Percentiles rank a stretch among this genome's conserved stretches.
Conservation (phyloP, 2,329 filamentous ascomycete species). For the Colletotrichum tanaceti region DNA sequence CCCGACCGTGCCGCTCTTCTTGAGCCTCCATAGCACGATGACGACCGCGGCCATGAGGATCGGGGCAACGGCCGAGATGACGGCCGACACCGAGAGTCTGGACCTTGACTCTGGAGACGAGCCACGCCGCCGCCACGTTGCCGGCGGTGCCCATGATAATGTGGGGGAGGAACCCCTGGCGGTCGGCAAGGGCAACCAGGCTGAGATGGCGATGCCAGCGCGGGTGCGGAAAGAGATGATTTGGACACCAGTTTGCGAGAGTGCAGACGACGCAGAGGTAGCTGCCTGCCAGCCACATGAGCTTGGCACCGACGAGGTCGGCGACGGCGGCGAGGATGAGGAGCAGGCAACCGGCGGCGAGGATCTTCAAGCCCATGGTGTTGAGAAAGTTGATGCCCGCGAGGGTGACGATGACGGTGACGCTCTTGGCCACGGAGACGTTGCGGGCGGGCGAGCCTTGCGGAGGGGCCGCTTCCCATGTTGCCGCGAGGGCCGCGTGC, state of each 20-base stretch:
- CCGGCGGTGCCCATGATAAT: constrained; percentile 56
- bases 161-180: constrained; percentile 59
- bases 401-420: constrained; percentile 49
- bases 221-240: constrained; percentile 53
- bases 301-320: constrained; percentile 51
- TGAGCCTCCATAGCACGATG: constrained; percentile 56
- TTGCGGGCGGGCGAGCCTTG: constrained; percentile 8
- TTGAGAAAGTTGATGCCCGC: constrained; percentile 51
- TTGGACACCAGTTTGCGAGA: constrained; percentile 50
- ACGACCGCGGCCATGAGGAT: constrained; percentile 65
- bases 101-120: constrained; percentile 54
- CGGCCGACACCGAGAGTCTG: constrained; percentile 53
- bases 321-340: constrained; percentile 53
- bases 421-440: constrained; percentile 45
- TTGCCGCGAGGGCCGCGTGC: neutral
- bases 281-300: constrained; percentile 50
- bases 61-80: constrained; percentile 60
- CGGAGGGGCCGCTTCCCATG: neutral
- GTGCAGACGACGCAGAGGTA: constrained; percentile 50
- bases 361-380: constrained; percentile 52
- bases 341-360: constrained; percentile 48
- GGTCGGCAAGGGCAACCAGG: constrained; percentile 53
- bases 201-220: constrained; percentile 51
- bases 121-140: constrained; percentile 56
- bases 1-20: constrained; percentile 61